A percentile compares a stretch with the other conserved stretches of the same genome.
These are phyloP conservation scores for Colletotrichum gigasporum DNA, from an alignment of 2,329 filamentous ascomycete species.

Conservation along the genomic window DNA sequence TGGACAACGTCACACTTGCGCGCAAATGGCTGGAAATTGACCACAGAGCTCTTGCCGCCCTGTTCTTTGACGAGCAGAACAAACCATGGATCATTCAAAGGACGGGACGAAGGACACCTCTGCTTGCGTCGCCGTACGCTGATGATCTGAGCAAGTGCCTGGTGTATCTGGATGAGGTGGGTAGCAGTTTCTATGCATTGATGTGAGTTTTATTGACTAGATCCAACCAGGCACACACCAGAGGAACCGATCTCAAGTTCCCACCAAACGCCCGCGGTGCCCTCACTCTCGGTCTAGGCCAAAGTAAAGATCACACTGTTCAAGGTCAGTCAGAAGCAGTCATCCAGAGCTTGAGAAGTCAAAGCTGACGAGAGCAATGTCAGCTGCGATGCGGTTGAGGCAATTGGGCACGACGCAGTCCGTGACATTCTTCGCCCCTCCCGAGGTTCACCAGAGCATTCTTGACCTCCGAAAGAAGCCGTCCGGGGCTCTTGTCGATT, in stretches of 20 bases:
- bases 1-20: constrained; percentile 61
- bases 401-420: constrained; percentile 66
- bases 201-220: constrained; percentile 3
- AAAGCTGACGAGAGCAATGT: background rate
- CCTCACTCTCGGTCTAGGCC: constrained; percentile 63
- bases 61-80: constrained; percentile 62
- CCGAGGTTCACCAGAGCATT: constrained; percentile 71
- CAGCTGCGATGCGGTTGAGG: constrained; percentile 72
- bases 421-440: constrained; percentile 63
- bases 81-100: constrained; percentile 54
- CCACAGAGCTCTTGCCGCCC: constrained; percentile 52
- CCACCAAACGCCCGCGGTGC: constrained; percentile 57
- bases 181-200: background rate
- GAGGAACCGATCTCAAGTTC: constrained; percentile 68
- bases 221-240: constrained; percentile 57
- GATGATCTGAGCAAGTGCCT: constrained; percentile 61
- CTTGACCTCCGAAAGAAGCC: constrained; percentile 52
- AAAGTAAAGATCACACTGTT: constrained; percentile 69
- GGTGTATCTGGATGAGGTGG: constrained; percentile 65
- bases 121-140: constrained; percentile 63
- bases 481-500: constrained; percentile 44
- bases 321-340: constrained; percentile 57
- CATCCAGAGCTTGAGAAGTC: background rate
- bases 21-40: constrained; percentile 61
- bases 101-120: constrained; percentile 46